A percentile compares a stretch with the other conserved stretches of the same genome.
Conservation (phyloP, 1,284 basidiomycete species). For the Cerioporus squamosus region DNA sequence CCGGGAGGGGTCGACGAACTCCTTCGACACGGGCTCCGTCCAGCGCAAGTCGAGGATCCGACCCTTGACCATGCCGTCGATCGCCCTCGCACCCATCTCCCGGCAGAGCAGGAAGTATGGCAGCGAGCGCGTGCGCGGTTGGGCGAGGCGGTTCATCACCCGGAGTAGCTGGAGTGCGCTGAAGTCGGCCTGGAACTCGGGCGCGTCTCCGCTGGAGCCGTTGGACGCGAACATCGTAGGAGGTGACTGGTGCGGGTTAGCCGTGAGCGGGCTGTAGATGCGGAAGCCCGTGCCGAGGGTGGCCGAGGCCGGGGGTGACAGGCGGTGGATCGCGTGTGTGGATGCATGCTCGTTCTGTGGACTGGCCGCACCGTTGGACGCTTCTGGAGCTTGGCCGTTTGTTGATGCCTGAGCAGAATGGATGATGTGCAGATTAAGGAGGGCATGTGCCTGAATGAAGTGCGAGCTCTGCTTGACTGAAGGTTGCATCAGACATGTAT, state of each 20-base stretch:
- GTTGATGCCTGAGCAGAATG: constrained; percentile 64
- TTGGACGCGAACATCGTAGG: constrained; percentile 26
- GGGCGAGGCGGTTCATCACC: constrained; percentile 73
- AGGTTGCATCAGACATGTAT: not conserved
- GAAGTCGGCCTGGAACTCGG: constrained; percentile 52
- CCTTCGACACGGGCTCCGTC: constrained; percentile 67
- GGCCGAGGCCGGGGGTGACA: constrained; percentile 22
- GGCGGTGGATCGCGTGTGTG: constrained; percentile 55
- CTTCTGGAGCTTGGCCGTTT: constrained; percentile 22
- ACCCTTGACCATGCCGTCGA: constrained; percentile 81
- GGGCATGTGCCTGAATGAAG: constrained; percentile 76
- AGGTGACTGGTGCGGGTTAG: constrained; percentile 42
- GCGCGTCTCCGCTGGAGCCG: constrained; percentile 20
- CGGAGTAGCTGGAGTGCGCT: constrained; percentile 74
- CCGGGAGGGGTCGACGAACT: constrained; percentile 35
- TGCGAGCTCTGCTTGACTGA: constrained; percentile 74
- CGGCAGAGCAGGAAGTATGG: constrained; percentile 80
- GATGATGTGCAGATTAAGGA: constrained; percentile 76
- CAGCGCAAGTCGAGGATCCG: constrained; percentile 76
- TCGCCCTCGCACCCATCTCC: constrained; percentile 75
- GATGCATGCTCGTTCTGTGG: constrained; percentile 40
- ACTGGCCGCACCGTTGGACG: constrained; percentile 11
- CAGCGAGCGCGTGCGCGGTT: constrained; percentile 60
- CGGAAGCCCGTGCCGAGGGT: constrained; percentile 53
- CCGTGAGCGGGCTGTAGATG: constrained; percentile 58